Evolutionary conservation across 352 stramenopile genomes (phyloP).

Genomic region (Globisporangium perplexum): DNA sequence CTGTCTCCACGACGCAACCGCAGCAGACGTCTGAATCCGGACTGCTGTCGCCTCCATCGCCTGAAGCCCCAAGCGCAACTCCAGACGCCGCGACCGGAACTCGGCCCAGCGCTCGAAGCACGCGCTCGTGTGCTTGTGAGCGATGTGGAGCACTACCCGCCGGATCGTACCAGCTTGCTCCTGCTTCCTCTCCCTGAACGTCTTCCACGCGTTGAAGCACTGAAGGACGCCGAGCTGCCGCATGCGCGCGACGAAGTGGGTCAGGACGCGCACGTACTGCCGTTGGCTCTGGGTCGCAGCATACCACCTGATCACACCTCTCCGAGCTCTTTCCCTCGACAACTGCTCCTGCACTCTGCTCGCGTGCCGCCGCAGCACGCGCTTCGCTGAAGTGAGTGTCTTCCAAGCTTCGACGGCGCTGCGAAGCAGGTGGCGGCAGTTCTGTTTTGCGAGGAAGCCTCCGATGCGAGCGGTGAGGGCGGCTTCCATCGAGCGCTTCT

Average conservation of each 20-base stretch:
- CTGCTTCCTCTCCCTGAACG: conserved; percentile 8
- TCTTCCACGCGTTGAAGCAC: conserved; percentile 57
- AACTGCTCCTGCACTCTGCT: neutral
- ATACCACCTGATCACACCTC: conserved; percentile 6
- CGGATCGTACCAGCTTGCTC: conserved; percentile 18
- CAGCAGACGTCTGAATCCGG: neutral
- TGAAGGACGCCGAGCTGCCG: conserved; percentile 25
- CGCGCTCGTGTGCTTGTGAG: conserved; percentile 17
- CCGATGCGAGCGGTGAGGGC: conserved; percentile 26
- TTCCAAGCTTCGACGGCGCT: conserved; percentile 5
- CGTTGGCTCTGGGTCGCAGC: neutral
- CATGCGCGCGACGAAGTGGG: conserved; percentile 17
- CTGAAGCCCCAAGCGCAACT: neutral
- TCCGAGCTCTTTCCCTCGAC: neutral
- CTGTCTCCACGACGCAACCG: conserved; percentile 14
- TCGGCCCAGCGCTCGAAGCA: conserved; percentile 16
- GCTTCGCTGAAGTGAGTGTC: neutral
- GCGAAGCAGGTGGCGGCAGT: conserved; percentile 19
- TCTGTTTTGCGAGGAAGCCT: conserved; percentile 28
- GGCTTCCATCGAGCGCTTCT: conserved; percentile 11
- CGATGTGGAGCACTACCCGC: conserved; percentile 27
- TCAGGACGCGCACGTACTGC: neutral
- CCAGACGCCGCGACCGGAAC: conserved; percentile 1
- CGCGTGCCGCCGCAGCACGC: conserved; percentile 8
- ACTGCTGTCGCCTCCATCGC: neutral